Evolutionary conservation across 192 early-diverging fungal genomes (phyloP).

Genomic region (Podila clonocystis): DNA sequence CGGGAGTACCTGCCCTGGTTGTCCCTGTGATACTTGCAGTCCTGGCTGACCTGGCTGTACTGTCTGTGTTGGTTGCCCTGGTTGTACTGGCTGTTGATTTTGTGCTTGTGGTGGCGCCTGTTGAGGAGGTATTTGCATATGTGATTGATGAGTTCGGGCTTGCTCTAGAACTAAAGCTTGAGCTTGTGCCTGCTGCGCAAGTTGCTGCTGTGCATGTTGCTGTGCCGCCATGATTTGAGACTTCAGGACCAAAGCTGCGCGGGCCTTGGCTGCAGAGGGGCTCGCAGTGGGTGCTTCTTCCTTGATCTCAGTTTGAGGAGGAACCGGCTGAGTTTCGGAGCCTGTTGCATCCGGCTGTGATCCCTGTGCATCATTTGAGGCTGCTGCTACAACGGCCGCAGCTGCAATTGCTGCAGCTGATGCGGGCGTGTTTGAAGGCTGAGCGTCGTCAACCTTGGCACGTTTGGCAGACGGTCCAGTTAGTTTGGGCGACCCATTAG

Average conservation of each 20-base stretch:
- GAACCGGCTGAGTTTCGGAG: not conserved
- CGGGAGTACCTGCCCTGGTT: not conserved
- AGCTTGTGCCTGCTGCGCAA: not conserved
- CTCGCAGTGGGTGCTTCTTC: not conserved
- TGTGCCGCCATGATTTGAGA: conserved; percentile 6
- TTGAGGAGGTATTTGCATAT: not conserved
- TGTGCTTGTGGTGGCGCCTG: not conserved
- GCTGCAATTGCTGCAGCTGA: not conserved
- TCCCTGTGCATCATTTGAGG: not conserved
- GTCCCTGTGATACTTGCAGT: not conserved
- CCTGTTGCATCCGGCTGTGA: not conserved
- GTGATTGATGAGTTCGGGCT: not conserved
- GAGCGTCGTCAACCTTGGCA: conserved; percentile 26
- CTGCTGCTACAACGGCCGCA: conserved; percentile 1
- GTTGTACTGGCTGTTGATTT: not conserved
- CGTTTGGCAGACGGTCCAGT: conserved; percentile 32
- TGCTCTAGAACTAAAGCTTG: too few species aligned
- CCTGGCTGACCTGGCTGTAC: not conserved
- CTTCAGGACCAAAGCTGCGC: conserved; percentile 1
- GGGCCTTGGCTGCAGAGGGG: conserved; percentile 4
- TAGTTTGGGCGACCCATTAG: conserved; percentile 36
- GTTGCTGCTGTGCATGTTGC: conserved; percentile 6
- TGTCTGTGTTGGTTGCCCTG: not conserved
- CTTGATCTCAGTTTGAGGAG: not conserved
- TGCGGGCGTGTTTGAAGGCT: conserved; percentile 1